phyloP scores from a whole-genome alignment of 306 rosid genomes.

The Begonia masoniana region DNA sequence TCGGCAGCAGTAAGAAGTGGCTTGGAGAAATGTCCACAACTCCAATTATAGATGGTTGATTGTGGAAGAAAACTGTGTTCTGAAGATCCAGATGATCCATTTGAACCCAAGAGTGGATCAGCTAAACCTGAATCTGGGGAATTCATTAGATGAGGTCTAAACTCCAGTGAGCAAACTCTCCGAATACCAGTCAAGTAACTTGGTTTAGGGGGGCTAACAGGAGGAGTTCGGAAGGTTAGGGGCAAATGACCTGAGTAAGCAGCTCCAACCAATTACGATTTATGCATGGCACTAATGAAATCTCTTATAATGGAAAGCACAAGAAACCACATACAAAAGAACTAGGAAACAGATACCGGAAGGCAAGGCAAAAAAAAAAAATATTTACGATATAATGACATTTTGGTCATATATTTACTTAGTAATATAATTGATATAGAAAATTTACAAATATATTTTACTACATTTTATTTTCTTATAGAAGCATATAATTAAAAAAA shows the following conservation, averaged over 20 bases:
- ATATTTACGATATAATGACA: too few species aligned
- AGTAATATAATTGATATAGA: too few species aligned
- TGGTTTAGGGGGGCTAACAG: slow-evolving; percentile 94
- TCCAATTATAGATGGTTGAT: slow-evolving; percentile 87
- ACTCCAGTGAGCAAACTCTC: slow-evolving; percentile 85
- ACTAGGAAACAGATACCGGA: too few species aligned
- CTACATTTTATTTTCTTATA: too few species aligned
- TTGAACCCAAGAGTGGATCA: slow-evolving; percentile 80
- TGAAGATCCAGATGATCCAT: slow-evolving; percentile 42
- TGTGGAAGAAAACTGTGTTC: slow-evolving; percentile 88
- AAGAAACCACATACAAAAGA: too few species aligned
- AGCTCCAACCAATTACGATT: too few species aligned
- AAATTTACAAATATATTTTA: too few species aligned
- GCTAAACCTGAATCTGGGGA: slow-evolving; percentile 89
- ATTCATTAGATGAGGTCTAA: slow-evolving; percentile 77
- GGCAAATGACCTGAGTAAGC: slow-evolving; percentile 58
- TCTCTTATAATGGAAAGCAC: too few species aligned
- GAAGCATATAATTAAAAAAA: too few species aligned
- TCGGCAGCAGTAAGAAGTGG: slow-evolving; percentile 66
- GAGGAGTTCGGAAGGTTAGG: slow-evolving; percentile 89
- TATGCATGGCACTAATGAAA: too few species aligned
- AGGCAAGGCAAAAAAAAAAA: too few species aligned
- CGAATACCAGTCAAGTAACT: slow-evolving; percentile 79
- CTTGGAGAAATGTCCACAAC: slow-evolving; percentile 93
- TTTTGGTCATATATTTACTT: too few species aligned